phyloP scores from a whole-genome alignment of 1,284 basidiomycete species.

The Trametes hirsuta region DNA sequence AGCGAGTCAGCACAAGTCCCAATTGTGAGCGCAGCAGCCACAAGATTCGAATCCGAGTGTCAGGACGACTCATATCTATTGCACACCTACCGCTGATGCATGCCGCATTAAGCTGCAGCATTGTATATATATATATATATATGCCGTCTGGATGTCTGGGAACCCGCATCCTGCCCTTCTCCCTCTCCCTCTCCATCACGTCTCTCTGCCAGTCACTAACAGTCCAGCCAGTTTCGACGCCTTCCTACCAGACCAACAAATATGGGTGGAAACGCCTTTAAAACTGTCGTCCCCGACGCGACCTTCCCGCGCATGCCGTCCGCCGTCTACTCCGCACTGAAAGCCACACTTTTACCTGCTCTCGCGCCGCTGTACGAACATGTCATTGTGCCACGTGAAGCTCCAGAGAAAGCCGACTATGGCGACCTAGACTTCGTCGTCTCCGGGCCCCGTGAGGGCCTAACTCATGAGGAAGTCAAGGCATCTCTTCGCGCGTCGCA shows the following conservation, averaged over 20 bases:
- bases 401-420: slow-evolving; percentile 62
- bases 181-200: no score
- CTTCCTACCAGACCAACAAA: not conserved
- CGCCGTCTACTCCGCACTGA: slow-evolving; percentile 52
- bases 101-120: not conserved
- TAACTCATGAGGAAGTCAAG: slow-evolving; percentile 47
- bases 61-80: no score
- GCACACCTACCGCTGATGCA: not conserved
- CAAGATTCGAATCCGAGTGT: no score
- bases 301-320: slow-evolving; percentile 64
- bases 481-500: slow-evolving; percentile 50
- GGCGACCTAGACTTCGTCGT: slow-evolving; percentile 73
- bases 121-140: no score
- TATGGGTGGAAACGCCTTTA: slow-evolving; percentile 76
- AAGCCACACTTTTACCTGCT: slow-evolving; percentile 43
- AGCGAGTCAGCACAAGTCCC: no score
- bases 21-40: no score
- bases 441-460: slow-evolving; percentile 38
- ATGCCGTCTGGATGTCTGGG: no score
- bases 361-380: slow-evolving; percentile 50
- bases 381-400: slow-evolving; percentile 59
- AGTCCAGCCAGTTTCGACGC: not conserved
- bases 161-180: no score
- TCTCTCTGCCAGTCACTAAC: no score
- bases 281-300: slow-evolving; percentile 41